Percentiles rank a stretch among this genome's conserved stretches.
Evolutionary conservation across 345 rosid species (phyloP).

Genomic region (Geranium brycei): DNA sequence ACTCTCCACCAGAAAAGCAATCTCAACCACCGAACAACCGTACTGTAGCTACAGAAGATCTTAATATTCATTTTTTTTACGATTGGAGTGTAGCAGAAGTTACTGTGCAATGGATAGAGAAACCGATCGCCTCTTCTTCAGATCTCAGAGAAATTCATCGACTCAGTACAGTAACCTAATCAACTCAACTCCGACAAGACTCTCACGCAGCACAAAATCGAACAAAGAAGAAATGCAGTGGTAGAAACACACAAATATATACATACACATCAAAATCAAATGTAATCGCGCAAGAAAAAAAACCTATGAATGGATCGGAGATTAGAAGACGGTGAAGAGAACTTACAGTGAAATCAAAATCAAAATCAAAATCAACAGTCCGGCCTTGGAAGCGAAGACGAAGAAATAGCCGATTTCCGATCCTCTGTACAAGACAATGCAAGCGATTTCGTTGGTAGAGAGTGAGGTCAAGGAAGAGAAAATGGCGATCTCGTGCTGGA

Average conservation of each 20-base stretch:
- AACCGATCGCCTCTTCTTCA: background rate
- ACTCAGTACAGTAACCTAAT: background rate
- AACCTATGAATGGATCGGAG: background rate
- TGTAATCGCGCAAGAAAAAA: background rate
- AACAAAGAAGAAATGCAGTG: background rate
- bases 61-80: too few relatives aligned
- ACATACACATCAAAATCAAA: background rate
- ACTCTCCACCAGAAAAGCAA: background rate
- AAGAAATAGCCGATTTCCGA: background rate
- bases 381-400: slow-evolving; percentile 10
- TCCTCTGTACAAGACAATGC: background rate
- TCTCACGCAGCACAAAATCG: background rate
- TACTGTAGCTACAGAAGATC: background rate
- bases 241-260: background rate
- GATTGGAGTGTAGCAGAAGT: background rate
- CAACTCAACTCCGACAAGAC: background rate
- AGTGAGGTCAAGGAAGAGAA: background rate
- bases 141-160: background rate
- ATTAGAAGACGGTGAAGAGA: background rate
- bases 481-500: background rate
- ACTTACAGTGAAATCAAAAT: slow-evolving; percentile 13
- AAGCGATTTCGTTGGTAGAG: background rate
- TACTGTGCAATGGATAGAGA: background rate
- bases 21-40: background rate
- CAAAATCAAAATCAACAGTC: slow-evolving; percentile 8